A percentile compares a stretch with the other conserved stretches of the same genome.
Conservation (phyloP, 2,329 filamentous ascomycete species). For the Fusarium albidum region DNA sequence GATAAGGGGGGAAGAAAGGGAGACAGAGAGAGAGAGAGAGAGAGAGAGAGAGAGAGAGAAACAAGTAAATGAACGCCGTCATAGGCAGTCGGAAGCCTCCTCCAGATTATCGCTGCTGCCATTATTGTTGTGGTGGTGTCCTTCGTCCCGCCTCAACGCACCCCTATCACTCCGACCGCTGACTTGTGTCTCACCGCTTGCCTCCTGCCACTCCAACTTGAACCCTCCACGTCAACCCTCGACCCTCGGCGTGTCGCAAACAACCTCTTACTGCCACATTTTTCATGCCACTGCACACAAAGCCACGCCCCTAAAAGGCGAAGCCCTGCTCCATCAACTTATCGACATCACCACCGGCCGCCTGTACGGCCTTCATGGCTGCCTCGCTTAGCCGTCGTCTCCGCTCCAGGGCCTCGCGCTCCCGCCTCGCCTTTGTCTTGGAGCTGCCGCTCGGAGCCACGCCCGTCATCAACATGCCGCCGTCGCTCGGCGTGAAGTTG, state of each 20-base stretch:
- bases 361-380: conserved; percentile 72
- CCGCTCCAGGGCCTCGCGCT: conserved; percentile 86
- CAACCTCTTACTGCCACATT: conserved; percentile 1
- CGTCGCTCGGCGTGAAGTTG: conserved; percentile 88
- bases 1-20: conserved; percentile 7
- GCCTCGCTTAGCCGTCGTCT: conserved; percentile 73
- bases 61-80: conserved; percentile 4
- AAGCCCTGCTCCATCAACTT: conserved; percentile 61
- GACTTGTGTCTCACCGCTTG: conserved; percentile 24
- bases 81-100: neutral
- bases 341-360: conserved; percentile 73
- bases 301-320: conserved; percentile 44
- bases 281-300: neutral
- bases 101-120: neutral
- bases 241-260: too few relatives aligned
- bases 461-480: conserved; percentile 80
- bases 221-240: too few relatives aligned
- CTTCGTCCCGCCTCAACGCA: conserved; percentile 10
- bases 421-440: conserved; percentile 93
- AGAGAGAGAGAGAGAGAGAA: conserved; percentile 1
- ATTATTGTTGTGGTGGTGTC: conserved; percentile 23
- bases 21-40: conserved; percentile 3
- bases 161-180: conserved; percentile 9
- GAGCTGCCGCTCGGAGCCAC: conserved; percentile 90
- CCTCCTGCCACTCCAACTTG: conserved; percentile 10